Evolutionary conservation across 306 rosid genomes (phyloP), one percentile per base, ranked within the genome.

Genomic region (Rubus idaeus): DNA sequence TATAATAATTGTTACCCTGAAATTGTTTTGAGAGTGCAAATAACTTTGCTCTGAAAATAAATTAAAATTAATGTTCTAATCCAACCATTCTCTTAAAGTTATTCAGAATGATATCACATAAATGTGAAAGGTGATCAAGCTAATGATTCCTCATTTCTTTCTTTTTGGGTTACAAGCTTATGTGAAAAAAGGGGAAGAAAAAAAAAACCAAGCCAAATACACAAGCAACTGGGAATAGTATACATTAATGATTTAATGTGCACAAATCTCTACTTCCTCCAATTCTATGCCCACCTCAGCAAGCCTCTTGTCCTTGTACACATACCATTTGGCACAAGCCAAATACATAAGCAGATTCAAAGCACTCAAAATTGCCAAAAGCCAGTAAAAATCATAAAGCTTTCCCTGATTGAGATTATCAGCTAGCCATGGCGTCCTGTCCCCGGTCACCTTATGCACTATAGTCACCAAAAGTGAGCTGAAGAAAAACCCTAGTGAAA

Each of bases 351-450:
- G 77, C 21, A 92, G 78, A 83, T 95, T 95, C 18, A 92, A 58
- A 67, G 80, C 88, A 88, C 97, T 86, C 44, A 95, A 39, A 41
- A 88, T 67, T 11, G 91, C 91, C 89, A 95, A 68, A 42, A 92
- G 89, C 98, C 97, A 92, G 46, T 92, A 95, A 49, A 95, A 95
- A 69, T 95, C 68, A 49, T 88, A 88, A 67, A 95, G 96, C 88
- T 82, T 95, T 64, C 98, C 98, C 62, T 81, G 67, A 72, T 92
- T 87, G 12, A 90, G 91, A 73, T 95, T 88, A 68, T 92, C 87
- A 0, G 98, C 93, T 30, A 90, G 79, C 98, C 98, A 95, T 20
- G 97, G 96, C 68, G 23, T 87, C 18, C 17, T 75, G 10, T 85
- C 75, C 12, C 85, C 89, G 0, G 96, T 95, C 77, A 90, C 52